Evolutionary conservation across 495 filamentous ascomycete genomes (phyloP).

Genomic region (Lentithecium fluviatile): DNA sequence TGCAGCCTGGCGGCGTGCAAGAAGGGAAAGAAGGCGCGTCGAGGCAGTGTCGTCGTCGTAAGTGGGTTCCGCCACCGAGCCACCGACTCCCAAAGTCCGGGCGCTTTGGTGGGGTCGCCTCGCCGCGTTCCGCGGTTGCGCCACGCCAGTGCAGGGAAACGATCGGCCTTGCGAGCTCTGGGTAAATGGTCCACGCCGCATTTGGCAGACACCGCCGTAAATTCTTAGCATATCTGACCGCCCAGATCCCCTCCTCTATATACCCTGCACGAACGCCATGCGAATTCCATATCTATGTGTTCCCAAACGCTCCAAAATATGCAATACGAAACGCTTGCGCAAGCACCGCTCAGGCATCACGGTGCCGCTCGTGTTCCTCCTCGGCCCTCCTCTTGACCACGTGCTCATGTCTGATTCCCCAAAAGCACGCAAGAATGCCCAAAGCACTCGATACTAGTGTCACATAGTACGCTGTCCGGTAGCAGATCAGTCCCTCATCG

Average conservation of each 20-base stretch:
- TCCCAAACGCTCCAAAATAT: no score
- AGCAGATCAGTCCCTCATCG: conserved; percentile 75
- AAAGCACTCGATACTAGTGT: conserved; percentile 74
- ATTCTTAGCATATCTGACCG: no score
- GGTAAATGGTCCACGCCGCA: no score
- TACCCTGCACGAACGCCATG: no score
- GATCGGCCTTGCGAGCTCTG: no score
- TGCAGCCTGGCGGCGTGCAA: conserved; percentile 13
- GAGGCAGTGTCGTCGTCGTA: conserved; percentile 5
- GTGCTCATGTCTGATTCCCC: conserved; percentile 72
- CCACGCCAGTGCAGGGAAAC: no score
- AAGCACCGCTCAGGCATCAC: conserved; percentile 20
- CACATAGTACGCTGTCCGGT: conserved; percentile 74
- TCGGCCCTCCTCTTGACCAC: conserved; percentile 32
- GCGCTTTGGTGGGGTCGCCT: not conserved
- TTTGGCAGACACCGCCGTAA: no score
- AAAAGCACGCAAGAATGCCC: conserved; percentile 68
- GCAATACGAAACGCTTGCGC: not conserved
- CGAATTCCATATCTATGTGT: no score
- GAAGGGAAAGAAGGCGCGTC: not conserved
- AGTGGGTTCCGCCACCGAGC: conserved; percentile 14
- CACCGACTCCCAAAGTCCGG: not conserved
- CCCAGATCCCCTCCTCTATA: no score
- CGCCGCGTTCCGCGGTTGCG: no score
- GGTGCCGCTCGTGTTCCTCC: conserved; percentile 24